phyloP scores from a whole-genome alignment of 306 rosid genomes.

The Herpetospermum pedunculosum region DNA sequence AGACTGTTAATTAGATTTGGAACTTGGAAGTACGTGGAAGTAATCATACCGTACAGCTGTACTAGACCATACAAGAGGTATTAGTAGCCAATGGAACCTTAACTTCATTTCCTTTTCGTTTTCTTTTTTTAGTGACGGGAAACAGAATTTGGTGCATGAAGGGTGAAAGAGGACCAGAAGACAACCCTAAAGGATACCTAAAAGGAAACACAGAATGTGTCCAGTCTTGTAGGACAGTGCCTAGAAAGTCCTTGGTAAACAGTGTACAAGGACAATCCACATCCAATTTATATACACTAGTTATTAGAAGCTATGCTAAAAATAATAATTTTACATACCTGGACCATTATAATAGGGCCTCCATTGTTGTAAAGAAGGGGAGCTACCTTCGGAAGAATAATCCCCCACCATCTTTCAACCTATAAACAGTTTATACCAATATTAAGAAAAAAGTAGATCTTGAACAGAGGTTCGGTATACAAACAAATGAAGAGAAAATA shows the following conservation, averaged over 20 bases:
- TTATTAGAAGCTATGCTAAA: neutral
- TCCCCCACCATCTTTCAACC: constrained; percentile 92
- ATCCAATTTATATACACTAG: neutral
- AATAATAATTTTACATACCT: constrained; percentile 34
- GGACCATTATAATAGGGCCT: constrained; percentile 90
- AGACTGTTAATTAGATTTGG: neutral
- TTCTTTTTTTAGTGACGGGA: neutral
- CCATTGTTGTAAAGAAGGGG: constrained; percentile 70
- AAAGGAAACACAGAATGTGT: neutral
- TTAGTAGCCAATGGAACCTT: neutral
- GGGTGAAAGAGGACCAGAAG: neutral
- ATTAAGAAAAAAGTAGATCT: neutral
- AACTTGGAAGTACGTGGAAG: neutral
- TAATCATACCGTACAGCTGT: neutral
- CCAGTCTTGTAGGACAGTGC: neutral
- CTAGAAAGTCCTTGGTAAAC: neutral
- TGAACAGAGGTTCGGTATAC: neutral
- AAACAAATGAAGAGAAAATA: neutral
- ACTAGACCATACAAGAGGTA: neutral
- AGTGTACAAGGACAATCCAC: neutral
- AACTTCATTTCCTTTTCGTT: neutral
- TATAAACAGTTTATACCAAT: constrained; percentile 18
- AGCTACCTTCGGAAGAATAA: constrained; percentile 60
- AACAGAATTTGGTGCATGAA: neutral
- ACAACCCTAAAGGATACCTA: neutral